A percentile compares a stretch with the other conserved stretches of the same genome.
Conservation (phyloP, 2,329 filamentous ascomycete species). For the Zopfia rhizophila region DNA sequence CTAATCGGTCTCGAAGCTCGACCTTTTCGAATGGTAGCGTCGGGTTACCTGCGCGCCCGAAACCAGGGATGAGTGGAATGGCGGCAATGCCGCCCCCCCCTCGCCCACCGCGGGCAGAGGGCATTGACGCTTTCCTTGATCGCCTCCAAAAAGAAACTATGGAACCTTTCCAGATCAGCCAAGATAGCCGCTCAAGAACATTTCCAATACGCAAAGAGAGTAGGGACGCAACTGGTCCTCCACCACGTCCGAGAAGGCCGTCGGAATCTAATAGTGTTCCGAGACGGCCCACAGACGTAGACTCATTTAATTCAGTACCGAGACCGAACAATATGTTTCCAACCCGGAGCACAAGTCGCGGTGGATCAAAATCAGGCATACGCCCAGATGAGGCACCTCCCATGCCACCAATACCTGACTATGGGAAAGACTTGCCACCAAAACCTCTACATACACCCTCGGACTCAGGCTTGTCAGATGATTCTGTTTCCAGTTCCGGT, state of each 20-base stretch:
- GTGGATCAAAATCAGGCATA: slow-evolving; percentile 20
- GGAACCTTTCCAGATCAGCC: slow-evolving; percentile 23
- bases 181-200: slow-evolving; percentile 30
- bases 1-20: slow-evolving; percentile 44
- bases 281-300: slow-evolving; percentile 32
- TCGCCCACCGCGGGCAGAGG: slow-evolving; percentile 37
- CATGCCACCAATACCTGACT: slow-evolving; percentile 30
- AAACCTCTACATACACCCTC: slow-evolving; percentile 50
- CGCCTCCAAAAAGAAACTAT: slow-evolving; percentile 48
- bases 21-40: slow-evolving; percentile 40
- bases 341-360: slow-evolving; percentile 35
- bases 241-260: slow-evolving; percentile 33
- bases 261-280: slow-evolving; percentile 39
- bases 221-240: slow-evolving; percentile 28
- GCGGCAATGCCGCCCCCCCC: slow-evolving; percentile 22
- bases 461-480: slow-evolving; percentile 53
- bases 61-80: slow-evolving; percentile 24
- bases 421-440: slow-evolving; percentile 33
- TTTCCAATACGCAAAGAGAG: slow-evolving; percentile 36
- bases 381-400: slow-evolving; percentile 27
- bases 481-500: slow-evolving; percentile 47
- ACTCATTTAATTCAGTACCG: slow-evolving; percentile 28
- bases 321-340: slow-evolving; percentile 34
- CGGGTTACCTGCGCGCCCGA: slow-evolving; percentile 37
- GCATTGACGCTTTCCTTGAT: slow-evolving; percentile 51